Percentiles rank a stretch among this genome's conserved stretches.
Conservation (phyloP, 176 grass and related monocot genomes). For the Musa beccarii region DNA sequence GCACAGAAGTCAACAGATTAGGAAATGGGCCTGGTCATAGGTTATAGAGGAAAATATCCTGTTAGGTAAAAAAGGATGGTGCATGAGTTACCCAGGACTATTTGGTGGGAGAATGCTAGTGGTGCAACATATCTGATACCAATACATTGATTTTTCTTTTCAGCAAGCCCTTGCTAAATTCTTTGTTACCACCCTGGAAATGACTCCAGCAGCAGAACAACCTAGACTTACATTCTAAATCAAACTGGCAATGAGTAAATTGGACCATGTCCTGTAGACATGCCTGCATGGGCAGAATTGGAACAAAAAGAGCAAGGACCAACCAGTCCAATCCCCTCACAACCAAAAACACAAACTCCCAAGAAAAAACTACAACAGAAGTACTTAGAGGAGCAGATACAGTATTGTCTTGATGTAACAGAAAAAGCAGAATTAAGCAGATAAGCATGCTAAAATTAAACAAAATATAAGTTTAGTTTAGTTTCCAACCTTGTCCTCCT, state of each 20-base stretch:
- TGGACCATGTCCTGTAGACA: background rate
- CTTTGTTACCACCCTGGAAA: no score
- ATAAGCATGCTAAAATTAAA: background rate
- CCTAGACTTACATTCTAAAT: background rate
- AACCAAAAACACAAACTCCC: background rate
- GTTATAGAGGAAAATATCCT: no score
- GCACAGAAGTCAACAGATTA: no score
- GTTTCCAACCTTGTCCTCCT: conserved; percentile 69
- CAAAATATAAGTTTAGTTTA: background rate
- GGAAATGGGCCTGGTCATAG: no score
- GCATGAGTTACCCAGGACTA: no score
- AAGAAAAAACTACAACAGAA: background rate
- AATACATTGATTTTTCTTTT: no score
- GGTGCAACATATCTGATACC: no score
- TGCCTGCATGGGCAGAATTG: background rate
- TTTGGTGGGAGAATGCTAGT: no score
- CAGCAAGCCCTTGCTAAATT: no score
- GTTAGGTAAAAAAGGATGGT: no score
- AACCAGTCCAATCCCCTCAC: background rate
- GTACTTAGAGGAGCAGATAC: background rate
- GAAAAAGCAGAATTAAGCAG: background rate
- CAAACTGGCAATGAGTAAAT: background rate
- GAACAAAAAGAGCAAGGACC: background rate
- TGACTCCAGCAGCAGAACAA: background rate
- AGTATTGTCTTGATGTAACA: background rate